Evolutionary conservation across 2,329 filamentous ascomycete species (phyloP).

Genomic region (Cryoendolithus antarcticus): DNA sequence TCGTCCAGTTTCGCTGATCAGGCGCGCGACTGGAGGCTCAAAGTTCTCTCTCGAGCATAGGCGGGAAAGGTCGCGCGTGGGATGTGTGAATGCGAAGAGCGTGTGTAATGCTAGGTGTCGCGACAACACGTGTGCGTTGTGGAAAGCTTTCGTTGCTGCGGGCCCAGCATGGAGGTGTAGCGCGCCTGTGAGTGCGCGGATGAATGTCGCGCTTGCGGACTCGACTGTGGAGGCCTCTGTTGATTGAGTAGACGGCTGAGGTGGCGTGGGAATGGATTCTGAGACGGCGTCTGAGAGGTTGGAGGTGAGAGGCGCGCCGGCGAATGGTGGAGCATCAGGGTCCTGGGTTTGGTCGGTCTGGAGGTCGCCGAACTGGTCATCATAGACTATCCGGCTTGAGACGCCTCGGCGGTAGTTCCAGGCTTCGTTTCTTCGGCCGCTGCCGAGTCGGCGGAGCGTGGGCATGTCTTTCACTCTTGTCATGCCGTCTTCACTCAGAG

Average conservation of each 20-base stretch:
- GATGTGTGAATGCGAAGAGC: slow-evolving; percentile 74
- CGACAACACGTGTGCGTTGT: slow-evolving; percentile 64
- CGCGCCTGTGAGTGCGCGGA: slow-evolving; percentile 74
- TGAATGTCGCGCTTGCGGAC: slow-evolving; percentile 60
- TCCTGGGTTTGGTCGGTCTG: slow-evolving; percentile 16
- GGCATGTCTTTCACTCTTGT: slow-evolving; percentile 21
- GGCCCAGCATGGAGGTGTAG: slow-evolving; percentile 77
- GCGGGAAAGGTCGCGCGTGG: slow-evolving; percentile 68
- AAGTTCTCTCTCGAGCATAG: slow-evolving; percentile 86
- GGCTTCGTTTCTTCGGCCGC: slow-evolving; percentile 33
- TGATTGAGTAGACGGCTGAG: slow-evolving; percentile 4
- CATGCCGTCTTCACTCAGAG: slow-evolving; percentile 20
- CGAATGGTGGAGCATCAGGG: slow-evolving; percentile 2
- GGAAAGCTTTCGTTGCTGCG: slow-evolving; percentile 67
- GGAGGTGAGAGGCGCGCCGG: slow-evolving; percentile 3
- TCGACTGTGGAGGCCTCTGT: slow-evolving; percentile 33
- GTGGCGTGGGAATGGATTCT: slow-evolving; percentile 5
- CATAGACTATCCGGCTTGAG: slow-evolving; percentile 65
- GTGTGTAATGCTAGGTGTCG: slow-evolving; percentile 40
- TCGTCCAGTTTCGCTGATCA: slow-evolving; percentile 85
- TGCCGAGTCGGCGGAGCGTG: slow-evolving; percentile 10
- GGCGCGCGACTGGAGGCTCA: slow-evolving; percentile 69
- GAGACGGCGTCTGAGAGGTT: slow-evolving; percentile 2
- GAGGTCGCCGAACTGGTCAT: slow-evolving; percentile 74
- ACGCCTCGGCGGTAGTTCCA: slow-evolving; percentile 54